Base-by-base conservation (phyloP, 176 grass and related monocot species). In the Neostapfia colusana region DNA sequence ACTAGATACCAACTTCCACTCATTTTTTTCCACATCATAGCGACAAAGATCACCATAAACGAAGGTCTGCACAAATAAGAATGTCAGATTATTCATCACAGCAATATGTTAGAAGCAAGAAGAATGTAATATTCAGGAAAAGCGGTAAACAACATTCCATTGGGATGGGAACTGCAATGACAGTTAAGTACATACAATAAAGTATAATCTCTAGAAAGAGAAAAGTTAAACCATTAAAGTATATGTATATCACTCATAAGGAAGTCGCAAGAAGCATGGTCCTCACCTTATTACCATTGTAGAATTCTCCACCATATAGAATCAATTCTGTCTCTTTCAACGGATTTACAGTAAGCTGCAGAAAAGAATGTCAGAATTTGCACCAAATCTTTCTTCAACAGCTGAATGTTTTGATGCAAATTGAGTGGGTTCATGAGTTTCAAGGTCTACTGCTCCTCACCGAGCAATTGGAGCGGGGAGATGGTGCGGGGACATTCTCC, bases 1-100 rank as follows among this genome's bases (percentile, higher is more conserved):
- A 69, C 91, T 97, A 74, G 94, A 97, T 60, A 93, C 70, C 78
- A 93, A 88, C 72, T 97, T 97, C 95, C 95, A 97, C 66, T 97
- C 91, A 50, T 86, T 97, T 90, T 97, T 97, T 21, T 97, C 91
- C 48, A 97, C 91, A 79, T 97, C 89, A n/a, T 91, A 97, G 39
- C 95, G 91, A 81, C 92, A 97, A 76, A 97, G 84, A 87, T 97
- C 95, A 76, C 95, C 95, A 84, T 97, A 97, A 83, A 97, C 91
- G 82, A 93, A 97, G 58, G 95, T 97, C 95, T 93, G 84, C 72
- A 86, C 34, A 75, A 84, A 74, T 5, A 88, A 88, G 7, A 43
- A n/a, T 36, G 42, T 4, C 20, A 43, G 64, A 64, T 34, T 44
- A 79, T 63, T 76, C 44, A 70, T 63, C 14, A 21, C 38, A 21